Evolutionary conservation across 345 rosid species (phyloP), one percentile per base, ranked within the genome.

Genomic region (Triadica sebifera): DNA sequence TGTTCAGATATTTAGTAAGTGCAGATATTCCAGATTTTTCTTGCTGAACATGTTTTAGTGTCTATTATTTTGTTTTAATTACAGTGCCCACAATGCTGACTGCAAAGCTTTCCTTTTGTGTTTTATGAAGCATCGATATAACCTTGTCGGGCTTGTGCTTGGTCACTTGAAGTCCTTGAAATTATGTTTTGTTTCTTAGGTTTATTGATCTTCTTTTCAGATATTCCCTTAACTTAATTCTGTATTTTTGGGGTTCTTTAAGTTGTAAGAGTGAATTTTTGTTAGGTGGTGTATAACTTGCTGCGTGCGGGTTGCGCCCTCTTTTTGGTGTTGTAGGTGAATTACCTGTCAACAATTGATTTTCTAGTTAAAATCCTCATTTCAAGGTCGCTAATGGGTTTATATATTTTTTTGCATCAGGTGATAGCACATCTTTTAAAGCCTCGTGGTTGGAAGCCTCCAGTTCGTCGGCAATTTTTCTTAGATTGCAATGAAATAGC

Each of bases 391-490:
- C 13, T 39, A 62, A 59, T 37, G 24, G 41, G 34, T 3, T 11
- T 22, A 29, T 29, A 62, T 12, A 51, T 38, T 67, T 12, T 74
- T 29, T 65, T 41, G 38, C 62, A 34, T 43, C 84, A 94, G 97
- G 93, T 94, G 77, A 83, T 94, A 58, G 92, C 91, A 65, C 93
- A 88, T 83, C 94, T 94, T 70, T 81, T 94, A 80, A 92, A 90
- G 85, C 98, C 97, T 81, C 94, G 97, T 75, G 96, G 97, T 49
- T 94, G 98, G 98, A 94, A 94, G 79, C 96, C 98, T 78, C 98
- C 97, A 17, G 97, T 92, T 78, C 87, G 93, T 37, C 88, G 98
- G 47, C 97, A 92, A 68, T 94, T 92, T 84, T 94, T 90, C 89
- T 83, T 94, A 72, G 97, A 94, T 84, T 94, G 97, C 87, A 92